phyloP scores from a whole-genome alignment of 805 yeast species.

The Candida bentonensis region DNA sequence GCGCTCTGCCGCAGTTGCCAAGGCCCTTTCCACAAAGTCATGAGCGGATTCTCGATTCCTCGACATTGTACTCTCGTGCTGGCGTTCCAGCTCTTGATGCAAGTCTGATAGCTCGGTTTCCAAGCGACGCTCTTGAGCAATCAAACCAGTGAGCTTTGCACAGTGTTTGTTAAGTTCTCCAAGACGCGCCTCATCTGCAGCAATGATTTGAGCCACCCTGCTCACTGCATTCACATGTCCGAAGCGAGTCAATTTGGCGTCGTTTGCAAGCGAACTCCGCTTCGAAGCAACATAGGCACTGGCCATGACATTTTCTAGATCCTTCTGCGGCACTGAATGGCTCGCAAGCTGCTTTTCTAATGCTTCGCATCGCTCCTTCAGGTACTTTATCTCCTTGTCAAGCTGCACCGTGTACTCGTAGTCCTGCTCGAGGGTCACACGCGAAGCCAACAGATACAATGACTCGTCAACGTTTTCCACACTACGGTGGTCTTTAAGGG shows the following conservation, averaged over 20 bases:
- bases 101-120: background rate
- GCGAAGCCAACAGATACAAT: background rate
- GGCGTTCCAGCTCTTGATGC: background rate
- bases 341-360: background rate
- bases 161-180: background rate
- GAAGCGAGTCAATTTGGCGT: background rate
- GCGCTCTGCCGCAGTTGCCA: background rate
- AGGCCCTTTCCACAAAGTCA: background rate
- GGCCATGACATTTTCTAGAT: background rate
- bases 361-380: background rate
- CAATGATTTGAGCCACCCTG: background rate
- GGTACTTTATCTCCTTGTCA: background rate
- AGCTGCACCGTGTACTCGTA: background rate
- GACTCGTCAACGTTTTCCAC: background rate
- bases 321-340: background rate
- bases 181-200: background rate
- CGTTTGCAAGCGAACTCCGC: background rate
- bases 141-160: background rate
- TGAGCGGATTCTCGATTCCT: background rate
- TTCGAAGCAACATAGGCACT: background rate
- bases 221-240: background rate
- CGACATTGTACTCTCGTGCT: background rate
- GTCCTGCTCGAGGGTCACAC: background rate
- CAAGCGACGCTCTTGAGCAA: background rate
- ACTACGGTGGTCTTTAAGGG: background rate